Percentiles rank a stretch among this genome's conserved stretches.
These are phyloP conservation scores for Calonectria leucothoes DNA, from an alignment of 2,329 filamentous ascomycete genomes.

Conservation along the genomic window DNA sequence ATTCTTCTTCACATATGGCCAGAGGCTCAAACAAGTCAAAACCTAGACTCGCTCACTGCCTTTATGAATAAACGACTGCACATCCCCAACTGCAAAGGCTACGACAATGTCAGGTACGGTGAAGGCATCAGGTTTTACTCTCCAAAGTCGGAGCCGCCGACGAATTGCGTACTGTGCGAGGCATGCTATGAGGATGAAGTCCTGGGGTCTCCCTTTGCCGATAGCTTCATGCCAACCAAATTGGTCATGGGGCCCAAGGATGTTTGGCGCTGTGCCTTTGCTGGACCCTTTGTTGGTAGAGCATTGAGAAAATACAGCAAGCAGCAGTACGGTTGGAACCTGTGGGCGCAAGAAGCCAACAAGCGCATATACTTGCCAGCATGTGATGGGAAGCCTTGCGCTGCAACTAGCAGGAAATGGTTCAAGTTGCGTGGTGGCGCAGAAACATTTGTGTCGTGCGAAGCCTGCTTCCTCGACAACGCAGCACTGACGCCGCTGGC, in stretches of 20 bases:
- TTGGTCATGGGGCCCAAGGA: neutral
- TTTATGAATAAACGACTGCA: neutral
- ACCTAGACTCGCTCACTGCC: neutral
- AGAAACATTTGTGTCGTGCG: neutral
- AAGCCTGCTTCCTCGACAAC: neutral
- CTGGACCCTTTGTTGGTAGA: neutral
- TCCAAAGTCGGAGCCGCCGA: neutral
- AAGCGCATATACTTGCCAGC: neutral
- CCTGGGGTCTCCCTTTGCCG: neutral
- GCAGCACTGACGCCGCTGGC: neutral
- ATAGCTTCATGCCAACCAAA: neutral
- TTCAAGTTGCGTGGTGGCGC: neutral
- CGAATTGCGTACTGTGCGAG: neutral
- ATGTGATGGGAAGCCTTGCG: neutral
- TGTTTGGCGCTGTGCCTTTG: neutral
- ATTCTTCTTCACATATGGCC: neutral
- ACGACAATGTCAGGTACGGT: neutral
- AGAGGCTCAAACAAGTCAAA: neutral
- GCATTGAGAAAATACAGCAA: neutral
- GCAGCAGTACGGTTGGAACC: neutral
- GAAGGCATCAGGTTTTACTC: constrained; percentile 5
- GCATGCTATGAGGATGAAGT: neutral
- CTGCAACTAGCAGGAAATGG: neutral
- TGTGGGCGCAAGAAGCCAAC: neutral
- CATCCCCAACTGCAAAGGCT: neutral